A percentile compares a stretch with the other conserved stretches of the same genome.
phyloP scores from a whole-genome alignment of 257 asterid species.

The Lavandula angustifolia region DNA sequence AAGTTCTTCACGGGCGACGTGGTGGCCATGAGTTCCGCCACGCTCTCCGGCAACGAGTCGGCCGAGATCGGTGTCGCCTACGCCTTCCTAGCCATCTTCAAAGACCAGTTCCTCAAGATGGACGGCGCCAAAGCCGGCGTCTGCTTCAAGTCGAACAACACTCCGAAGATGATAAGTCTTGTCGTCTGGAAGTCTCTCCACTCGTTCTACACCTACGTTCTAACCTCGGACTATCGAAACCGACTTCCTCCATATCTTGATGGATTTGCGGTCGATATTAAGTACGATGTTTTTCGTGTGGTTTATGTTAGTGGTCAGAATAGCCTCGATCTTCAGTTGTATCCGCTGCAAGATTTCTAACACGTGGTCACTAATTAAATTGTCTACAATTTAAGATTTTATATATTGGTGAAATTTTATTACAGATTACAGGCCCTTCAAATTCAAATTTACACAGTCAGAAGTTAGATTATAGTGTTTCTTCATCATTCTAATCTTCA shows the following conservation, averaged over 20 bases:
- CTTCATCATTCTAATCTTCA: too few relatives aligned
- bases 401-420: too few relatives aligned
- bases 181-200: slow-evolving; percentile 66
- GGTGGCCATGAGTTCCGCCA: slow-evolving; percentile 43
- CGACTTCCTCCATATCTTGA: slow-evolving; percentile 49
- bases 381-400: too few relatives aligned
- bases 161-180: slow-evolving; percentile 34
- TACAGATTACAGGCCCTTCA: too few relatives aligned
- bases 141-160: slow-evolving; percentile 44
- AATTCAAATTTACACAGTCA: too few relatives aligned
- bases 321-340: slow-evolving; percentile 20
- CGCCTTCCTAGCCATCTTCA: slow-evolving; percentile 50
- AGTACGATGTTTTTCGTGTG: slow-evolving; percentile 66
- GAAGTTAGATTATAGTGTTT: too few relatives aligned
- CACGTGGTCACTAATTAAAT: too few relatives aligned
- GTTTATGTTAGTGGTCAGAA: slow-evolving; percentile 47
- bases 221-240: slow-evolving; percentile 46
- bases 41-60: slow-evolving; percentile 27
- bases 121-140: slow-evolving; percentile 56
- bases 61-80: slow-evolving; percentile 26
- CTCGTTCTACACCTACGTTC: slow-evolving; percentile 47
- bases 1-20: slow-evolving; percentile 61
- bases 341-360: slow-evolving; percentile 13
- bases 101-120: slow-evolving; percentile 51
- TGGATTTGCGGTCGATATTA: slow-evolving; percentile 43